A percentile compares a stretch with the other conserved stretches of the same genome.
These are phyloP conservation scores for Thuidium tamariscinum DNA, from an alignment of 225 moss, liverwort and hornwort species.

Conservation along the genomic window DNA sequence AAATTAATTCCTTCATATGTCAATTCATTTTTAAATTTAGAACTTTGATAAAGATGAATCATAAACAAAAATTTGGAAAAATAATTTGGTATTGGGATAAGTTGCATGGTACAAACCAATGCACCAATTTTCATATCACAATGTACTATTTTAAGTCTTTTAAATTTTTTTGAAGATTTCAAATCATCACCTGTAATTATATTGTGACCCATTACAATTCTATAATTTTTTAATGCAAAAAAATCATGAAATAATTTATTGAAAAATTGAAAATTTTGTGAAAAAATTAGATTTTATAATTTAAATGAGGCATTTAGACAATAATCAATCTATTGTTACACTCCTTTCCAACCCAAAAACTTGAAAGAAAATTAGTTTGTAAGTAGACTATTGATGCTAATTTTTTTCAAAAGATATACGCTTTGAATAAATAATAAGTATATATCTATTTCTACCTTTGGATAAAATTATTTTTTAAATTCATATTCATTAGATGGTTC, in stretches of 20 bases:
- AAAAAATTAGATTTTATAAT: background rate
- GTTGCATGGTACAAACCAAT: background rate
- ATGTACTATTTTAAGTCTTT: background rate
- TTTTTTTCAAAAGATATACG: background rate
- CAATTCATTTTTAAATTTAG: too few relatives aligned
- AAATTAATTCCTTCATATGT: background rate
- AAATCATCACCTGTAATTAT: background rate
- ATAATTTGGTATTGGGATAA: background rate
- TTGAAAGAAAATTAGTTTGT: background rate
- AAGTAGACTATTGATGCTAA: background rate
- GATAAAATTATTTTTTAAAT: background rate
- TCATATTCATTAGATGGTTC: background rate
- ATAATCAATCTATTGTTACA: fast-evolving
- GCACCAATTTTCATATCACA: background rate
- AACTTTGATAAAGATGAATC: background rate
- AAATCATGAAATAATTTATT: background rate
- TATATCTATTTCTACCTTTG: background rate
- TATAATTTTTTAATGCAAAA: fast-evolving
- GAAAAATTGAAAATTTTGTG: background rate
- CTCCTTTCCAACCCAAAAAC: background rate
- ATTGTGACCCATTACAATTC: background rate
- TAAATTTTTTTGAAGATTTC: background rate
- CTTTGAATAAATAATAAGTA: background rate
- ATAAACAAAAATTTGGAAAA: background rate
- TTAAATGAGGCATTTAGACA: background rate